These are phyloP conservation scores for Claviceps pusilla DNA, from an alignment of 2,329 filamentous ascomycete species.

Conservation along the genomic window DNA sequence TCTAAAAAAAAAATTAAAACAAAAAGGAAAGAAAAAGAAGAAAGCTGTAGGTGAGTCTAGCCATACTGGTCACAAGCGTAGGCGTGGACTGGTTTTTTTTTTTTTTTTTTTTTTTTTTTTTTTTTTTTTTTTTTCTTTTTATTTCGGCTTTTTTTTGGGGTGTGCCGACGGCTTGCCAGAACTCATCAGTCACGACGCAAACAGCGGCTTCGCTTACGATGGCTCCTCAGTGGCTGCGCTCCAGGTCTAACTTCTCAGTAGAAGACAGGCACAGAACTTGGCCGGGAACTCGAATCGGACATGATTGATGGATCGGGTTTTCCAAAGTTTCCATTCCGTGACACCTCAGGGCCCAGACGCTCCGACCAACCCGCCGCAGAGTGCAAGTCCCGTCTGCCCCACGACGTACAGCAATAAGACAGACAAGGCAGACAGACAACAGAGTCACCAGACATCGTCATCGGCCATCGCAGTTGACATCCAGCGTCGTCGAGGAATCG, in stretches of 20 bases:
- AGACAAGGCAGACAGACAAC: background rate
- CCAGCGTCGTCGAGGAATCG: background rate
- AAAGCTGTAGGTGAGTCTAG: background rate
- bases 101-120: background rate
- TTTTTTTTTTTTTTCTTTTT: background rate
- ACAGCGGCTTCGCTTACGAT: constrained; percentile 5
- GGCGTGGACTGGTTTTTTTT: background rate
- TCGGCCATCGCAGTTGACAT: background rate
- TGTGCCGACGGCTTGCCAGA: background rate
- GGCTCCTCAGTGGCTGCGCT: constrained; percentile 5
- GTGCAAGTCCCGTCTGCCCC: background rate
- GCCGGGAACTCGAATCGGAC: background rate
- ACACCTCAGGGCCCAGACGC: background rate
- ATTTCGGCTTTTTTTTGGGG: too few species aligned
- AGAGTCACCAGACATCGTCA: background rate
- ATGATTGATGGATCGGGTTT: background rate
- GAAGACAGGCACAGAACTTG: background rate
- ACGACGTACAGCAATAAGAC: background rate
- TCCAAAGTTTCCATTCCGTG: background rate
- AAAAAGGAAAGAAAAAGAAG: background rate
- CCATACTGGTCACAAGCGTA: background rate
- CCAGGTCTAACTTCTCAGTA: background rate
- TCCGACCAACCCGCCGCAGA: background rate
- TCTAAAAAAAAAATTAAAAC: background rate
- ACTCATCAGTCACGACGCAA: background rate